A percentile compares a stretch with the other conserved stretches of the same genome.
Evolutionary conservation across 129 eudicot species (phyloP).

Genomic region (Sambucus nigra): DNA sequence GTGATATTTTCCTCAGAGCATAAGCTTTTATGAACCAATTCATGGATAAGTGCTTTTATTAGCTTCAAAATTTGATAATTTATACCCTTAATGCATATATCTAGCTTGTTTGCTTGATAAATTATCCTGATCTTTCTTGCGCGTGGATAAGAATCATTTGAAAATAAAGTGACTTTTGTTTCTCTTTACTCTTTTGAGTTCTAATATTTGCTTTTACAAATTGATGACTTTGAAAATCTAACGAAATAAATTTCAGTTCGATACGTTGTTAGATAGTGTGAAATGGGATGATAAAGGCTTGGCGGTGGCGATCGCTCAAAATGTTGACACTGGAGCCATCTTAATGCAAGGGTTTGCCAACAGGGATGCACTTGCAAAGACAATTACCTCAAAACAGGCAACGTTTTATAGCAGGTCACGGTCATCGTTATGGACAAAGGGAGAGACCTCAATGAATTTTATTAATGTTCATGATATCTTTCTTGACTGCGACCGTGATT

Average conservation of each 20-base stretch:
- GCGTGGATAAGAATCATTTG: background rate
- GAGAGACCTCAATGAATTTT: conserved; percentile 82
- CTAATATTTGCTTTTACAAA: background rate
- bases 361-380: conserved; percentile 60
- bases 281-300: conserved; percentile 98
- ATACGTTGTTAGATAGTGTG: conserved; percentile 66
- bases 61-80: background rate
- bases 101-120: background rate
- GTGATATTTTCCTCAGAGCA: too few relatives aligned
- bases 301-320: conserved; percentile 98
- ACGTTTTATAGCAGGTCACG: conserved; percentile 93
- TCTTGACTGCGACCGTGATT: conserved; percentile 87
- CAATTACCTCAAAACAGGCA: conserved; percentile 84
- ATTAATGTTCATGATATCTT: conserved; percentile 69
- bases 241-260: conserved; percentile 39
- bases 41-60: too few relatives aligned
- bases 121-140: background rate
- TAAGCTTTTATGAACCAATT: background rate
- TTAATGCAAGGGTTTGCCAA: conserved; percentile 85
- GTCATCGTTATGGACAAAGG: conserved; percentile 84
- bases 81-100: background rate
- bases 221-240: conserved; percentile 11
- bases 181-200: background rate
- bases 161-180: too few relatives aligned
- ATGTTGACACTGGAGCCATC: conserved; percentile 87